Base-by-base conservation (phyloP, 2,329 filamentous ascomycete species). In the Colletotrichum sp. region DNA sequence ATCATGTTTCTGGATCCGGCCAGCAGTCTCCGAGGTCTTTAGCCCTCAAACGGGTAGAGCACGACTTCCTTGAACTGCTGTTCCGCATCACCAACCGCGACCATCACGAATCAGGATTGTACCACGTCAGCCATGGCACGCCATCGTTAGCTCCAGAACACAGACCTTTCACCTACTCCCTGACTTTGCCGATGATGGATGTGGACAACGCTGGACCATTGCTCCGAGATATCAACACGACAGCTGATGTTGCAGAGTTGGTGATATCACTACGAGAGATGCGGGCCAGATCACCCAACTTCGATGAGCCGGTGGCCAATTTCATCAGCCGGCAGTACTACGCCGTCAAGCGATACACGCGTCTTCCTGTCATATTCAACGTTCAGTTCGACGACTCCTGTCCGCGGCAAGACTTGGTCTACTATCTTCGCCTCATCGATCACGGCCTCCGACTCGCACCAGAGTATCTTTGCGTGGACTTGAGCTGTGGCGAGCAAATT, bases 171-270 rank as follows among this genome's bases (percentile, higher is more conserved):
- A 95, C 94, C 0, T 94, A 93, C 79, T 92, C 93, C 6, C 86
- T 94, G 1, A 91, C 91, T 5, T 86, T 95, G 3, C 89, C 90
- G 4, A 82, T 94, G 3, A 90, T 90, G 0, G 87, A 89, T n/a
- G 83, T 95, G 4, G 79, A 92, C 2, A 83, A 87, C 2, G 85
- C 85, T 9, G 83, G 88, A 2, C 79, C 92, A 18, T 90, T 94
- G 71, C 88, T 94, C 9, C 91, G 93, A 77, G 89, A 92, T 24
- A 83, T 93, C 21, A 92, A 94, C 75, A 89, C 89, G n/a, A 92
- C 92, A 4, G 90, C 89, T 4, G 93, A 95, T 81, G 92, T 92
- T 4, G 90, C 94, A 30, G 92, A 94, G 79, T 83, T 94, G 6
- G 86, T 90, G 13, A 84, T 93, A 24, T 36, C 61, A 12, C 52